Evolutionary conservation across 2,329 filamentous ascomycete species (phyloP).

Genomic region (Colletotrichum limetticola): DNA sequence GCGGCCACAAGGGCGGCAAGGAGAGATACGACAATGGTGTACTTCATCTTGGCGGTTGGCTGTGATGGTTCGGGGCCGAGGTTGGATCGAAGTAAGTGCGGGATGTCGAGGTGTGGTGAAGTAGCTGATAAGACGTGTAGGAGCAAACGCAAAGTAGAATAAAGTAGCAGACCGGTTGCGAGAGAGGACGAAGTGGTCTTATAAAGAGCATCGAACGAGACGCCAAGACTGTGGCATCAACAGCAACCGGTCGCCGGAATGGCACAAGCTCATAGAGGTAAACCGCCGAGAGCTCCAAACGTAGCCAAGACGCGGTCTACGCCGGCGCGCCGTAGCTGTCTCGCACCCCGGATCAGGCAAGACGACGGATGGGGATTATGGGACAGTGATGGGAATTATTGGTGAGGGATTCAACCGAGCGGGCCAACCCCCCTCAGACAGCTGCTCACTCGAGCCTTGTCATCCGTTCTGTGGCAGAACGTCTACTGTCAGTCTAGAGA

Average conservation of each 20-base stretch:
- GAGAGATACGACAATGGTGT: constrained; percentile 40
- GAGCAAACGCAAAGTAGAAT: neutral
- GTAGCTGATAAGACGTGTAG: neutral
- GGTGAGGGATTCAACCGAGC: neutral
- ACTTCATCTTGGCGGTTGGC: constrained; percentile 42
- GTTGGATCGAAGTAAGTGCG: neutral
- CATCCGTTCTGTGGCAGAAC: neutral
- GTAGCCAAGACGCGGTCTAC: constrained; percentile 4
- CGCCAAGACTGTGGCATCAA: neutral
- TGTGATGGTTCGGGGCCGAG: neutral
- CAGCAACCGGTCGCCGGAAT: neutral
- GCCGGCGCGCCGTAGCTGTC: neutral
- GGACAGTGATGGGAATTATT: neutral
- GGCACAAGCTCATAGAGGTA: neutral
- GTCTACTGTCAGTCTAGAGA: neutral
- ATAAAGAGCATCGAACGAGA: neutral
- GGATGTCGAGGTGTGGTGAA: neutral
- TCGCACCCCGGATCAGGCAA: constrained; percentile 24
- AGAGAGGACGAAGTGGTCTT: constrained; percentile 3
- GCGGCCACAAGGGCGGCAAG: constrained; percentile 41
- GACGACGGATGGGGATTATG: neutral
- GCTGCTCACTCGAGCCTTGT: neutral
- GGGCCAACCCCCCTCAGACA: neutral
- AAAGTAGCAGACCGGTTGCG: no score
- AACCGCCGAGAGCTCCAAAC: neutral